phyloP scores from a whole-genome alignment of 306 rosid species.

The Leucaena leucocephala region DNA sequence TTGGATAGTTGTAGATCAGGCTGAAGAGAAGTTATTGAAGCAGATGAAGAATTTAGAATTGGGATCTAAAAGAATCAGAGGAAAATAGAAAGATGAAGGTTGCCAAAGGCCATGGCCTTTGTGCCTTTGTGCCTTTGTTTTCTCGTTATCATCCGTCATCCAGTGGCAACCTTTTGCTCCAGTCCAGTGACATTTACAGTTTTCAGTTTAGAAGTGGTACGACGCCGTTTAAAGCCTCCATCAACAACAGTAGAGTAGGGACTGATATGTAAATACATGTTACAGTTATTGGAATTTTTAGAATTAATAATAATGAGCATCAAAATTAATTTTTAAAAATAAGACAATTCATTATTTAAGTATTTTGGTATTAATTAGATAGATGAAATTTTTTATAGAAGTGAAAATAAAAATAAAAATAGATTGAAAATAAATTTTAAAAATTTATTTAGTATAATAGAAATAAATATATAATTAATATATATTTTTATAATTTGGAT shows the following conservation, averaged over 20 bases:
- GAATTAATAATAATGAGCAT: neutral
- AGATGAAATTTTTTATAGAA: too few species aligned
- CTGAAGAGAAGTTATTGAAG: conserved; percentile 8
- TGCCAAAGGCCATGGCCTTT: conserved; percentile 29
- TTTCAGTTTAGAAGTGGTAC: too few species aligned
- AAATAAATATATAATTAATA: too few species aligned
- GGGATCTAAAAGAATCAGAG: conserved; percentile 38
- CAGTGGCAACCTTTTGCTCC: conserved; percentile 9
- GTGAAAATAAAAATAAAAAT: too few species aligned
- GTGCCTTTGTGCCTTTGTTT: conserved; percentile 2
- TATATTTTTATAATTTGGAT: too few species aligned
- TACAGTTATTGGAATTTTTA: neutral
- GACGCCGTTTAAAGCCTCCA: too few species aligned
- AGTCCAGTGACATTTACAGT: neutral
- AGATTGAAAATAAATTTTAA: too few species aligned
- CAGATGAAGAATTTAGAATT: conserved; percentile 26
- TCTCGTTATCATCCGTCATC: conserved; percentile 41
- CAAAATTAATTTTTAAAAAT: too few species aligned
- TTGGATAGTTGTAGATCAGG: conserved; percentile 35
- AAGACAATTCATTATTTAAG: neutral
- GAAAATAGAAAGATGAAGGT: conserved; percentile 36
- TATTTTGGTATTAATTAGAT: too few species aligned
- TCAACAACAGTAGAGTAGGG: too few species aligned
- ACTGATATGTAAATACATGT: too few species aligned
- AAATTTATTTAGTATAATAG: too few species aligned